Conservation (phyloP, 2,329 filamentous ascomycete species). For the Trichoderma koningiopsis region DNA sequence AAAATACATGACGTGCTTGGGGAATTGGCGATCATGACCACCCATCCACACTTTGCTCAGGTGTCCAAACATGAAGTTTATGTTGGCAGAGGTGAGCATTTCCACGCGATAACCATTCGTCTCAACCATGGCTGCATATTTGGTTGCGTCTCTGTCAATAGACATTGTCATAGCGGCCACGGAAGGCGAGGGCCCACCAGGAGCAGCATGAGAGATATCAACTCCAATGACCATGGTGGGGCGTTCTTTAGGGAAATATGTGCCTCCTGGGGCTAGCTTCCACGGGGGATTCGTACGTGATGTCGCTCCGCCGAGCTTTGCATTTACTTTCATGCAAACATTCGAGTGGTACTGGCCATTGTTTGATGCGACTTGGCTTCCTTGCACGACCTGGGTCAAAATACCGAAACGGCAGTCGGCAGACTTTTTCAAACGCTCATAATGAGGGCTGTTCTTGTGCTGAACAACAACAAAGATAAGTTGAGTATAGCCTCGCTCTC, state of each 20-base stretch:
- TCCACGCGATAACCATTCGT: constrained; percentile 83
- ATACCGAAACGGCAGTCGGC: constrained; percentile 84
- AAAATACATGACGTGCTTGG: constrained; percentile 84
- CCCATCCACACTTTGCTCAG: constrained; percentile 68
- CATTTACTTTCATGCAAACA: constrained; percentile 94
- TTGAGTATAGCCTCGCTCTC: constrained; percentile 62
- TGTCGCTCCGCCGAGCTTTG: constrained; percentile 87
- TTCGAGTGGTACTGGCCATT: constrained; percentile 89
- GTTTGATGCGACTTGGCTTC: constrained; percentile 66
- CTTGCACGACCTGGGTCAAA: constrained; percentile 79
- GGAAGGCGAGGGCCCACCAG: constrained; percentile 68
- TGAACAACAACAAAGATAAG: constrained; percentile 79
- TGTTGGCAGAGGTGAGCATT: constrained; percentile 70
- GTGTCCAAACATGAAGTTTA: constrained; percentile 64
- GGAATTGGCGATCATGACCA: constrained; percentile 47
- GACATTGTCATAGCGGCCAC: constrained; percentile 88
- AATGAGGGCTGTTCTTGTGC: constrained; percentile 70
- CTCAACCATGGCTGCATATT: constrained; percentile 77
- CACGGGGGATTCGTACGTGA: constrained; percentile 46
- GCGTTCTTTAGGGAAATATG: constrained; percentile 47
- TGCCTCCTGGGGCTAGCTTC: constrained; percentile 32
- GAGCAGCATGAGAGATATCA: constrained; percentile 83
- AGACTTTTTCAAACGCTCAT: constrained; percentile 86
- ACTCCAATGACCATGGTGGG: constrained; percentile 83
- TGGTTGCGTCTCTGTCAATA: constrained; percentile 68